phyloP scores from a whole-genome alignment of 345 rosid species.

The Anastatica hierochuntica region DNA sequence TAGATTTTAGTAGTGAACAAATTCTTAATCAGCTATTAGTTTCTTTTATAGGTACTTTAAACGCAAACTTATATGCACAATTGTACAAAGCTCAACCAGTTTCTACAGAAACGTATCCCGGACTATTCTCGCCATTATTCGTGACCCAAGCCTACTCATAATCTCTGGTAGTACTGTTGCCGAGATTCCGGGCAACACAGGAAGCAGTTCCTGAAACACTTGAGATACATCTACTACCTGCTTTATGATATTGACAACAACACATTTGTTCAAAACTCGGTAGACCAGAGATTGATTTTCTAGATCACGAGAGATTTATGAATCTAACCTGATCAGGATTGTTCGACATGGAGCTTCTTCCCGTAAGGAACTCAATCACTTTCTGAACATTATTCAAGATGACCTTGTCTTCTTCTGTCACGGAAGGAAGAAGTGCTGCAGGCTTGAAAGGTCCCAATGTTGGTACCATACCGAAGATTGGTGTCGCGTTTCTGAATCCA shows the following conservation, averaged over 20 bases:
- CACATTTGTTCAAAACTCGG: background rate
- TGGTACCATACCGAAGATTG: slow-evolving; percentile 77
- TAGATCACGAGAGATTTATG: background rate
- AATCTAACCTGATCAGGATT: slow-evolving; percentile 51
- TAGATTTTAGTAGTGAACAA: no score
- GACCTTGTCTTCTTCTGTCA: slow-evolving; percentile 73
- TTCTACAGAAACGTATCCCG: slow-evolving; percentile 55
- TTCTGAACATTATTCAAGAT: slow-evolving; percentile 71
- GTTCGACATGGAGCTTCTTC: slow-evolving; percentile 49
- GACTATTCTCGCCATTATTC: slow-evolving; percentile 63
- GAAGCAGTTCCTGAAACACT: slow-evolving; percentile 57
- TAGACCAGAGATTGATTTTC: background rate
- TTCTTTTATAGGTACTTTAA: no score
- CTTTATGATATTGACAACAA: background rate
- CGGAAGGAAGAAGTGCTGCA: slow-evolving; percentile 62
- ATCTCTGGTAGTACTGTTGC: slow-evolving; percentile 68
- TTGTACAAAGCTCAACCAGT: slow-evolving; percentile 1
- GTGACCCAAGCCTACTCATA: slow-evolving; percentile 59
- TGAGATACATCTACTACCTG: slow-evolving; percentile 49
- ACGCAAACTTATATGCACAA: slow-evolving; percentile 23
- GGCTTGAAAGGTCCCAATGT: slow-evolving; percentile 67
- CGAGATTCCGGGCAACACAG: slow-evolving; percentile 73
- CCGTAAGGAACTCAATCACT: slow-evolving; percentile 64
- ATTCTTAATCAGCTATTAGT: no score
- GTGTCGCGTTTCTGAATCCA: slow-evolving; percentile 50